Percentiles rank a stretch among this genome's conserved stretches.
Conservation (phyloP, 139 green algal species). For the Coelastrella sp. region DNA sequence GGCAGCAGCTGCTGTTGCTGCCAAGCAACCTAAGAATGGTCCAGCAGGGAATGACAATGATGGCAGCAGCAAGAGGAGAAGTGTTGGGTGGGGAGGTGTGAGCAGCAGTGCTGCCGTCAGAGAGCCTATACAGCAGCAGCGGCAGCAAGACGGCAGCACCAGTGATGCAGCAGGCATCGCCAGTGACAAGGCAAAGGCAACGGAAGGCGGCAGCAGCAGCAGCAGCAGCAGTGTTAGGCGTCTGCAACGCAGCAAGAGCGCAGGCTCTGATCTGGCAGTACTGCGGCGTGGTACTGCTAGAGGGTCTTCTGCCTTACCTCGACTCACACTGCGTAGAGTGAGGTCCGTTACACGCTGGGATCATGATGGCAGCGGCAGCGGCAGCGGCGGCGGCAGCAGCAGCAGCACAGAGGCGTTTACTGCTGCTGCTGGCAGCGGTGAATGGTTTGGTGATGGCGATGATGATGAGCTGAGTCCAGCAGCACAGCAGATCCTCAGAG, state of each 20-base stretch:
- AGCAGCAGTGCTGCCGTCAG: neutral
- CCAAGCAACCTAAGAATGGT: neutral
- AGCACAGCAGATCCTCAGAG: constrained; percentile 31
- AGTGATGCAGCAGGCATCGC: neutral
- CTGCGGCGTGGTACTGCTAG: neutral
- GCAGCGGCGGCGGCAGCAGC: neutral
- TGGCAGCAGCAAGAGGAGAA: neutral
- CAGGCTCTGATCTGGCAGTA: neutral
- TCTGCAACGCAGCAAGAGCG: constrained; percentile 41
- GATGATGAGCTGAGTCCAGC: constrained; percentile 28
- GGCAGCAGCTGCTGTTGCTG: constrained; percentile 14
- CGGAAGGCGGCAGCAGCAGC: neutral
- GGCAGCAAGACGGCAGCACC: neutral
- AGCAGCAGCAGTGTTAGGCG: constrained; percentile 4
- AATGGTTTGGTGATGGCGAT: neutral
- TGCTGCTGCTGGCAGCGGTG: neutral
- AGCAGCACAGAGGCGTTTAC: neutral
- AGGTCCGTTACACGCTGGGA: constrained; percentile 9
- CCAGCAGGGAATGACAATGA: neutral
- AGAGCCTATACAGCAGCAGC: constrained; percentile 1
- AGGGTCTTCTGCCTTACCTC: neutral
- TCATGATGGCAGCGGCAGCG: neutral
- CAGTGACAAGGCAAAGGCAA: neutral
- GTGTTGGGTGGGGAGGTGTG: neutral
- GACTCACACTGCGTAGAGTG: constrained; percentile 16